Percentiles rank a stretch among this genome's conserved stretches.
phyloP scores from a whole-genome alignment of 176 grass and related monocot genomes.

The Cocos nucifera region DNA sequence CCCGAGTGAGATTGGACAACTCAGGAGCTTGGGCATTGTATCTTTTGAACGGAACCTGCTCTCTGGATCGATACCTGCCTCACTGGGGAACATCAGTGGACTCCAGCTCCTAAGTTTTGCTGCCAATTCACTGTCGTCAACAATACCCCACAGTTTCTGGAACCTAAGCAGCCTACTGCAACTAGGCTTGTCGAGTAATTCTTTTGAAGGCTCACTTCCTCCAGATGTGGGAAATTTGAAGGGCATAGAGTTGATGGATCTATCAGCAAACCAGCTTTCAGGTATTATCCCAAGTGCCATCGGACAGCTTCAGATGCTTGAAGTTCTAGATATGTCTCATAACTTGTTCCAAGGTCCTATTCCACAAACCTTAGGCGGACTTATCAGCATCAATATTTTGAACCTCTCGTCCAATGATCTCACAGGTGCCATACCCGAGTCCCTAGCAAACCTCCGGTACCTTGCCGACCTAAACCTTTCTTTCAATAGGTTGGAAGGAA shows the following conservation, averaged over 20 bases:
- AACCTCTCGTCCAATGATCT: slow-evolving; percentile 21
- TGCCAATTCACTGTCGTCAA: slow-evolving; percentile 16
- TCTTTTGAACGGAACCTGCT: slow-evolving; percentile 8
- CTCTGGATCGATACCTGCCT: slow-evolving; percentile 18
- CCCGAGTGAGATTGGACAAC: too few species aligned
- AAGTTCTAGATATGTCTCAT: neutral
- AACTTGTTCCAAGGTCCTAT: slow-evolving; percentile 21
- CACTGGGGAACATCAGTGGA: slow-evolving; percentile 19
- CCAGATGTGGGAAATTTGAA: slow-evolving; percentile 17
- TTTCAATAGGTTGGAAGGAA: slow-evolving; percentile 23
- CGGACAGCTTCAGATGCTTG: too few species aligned
- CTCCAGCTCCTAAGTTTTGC: too few species aligned
- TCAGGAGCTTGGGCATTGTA: slow-evolving; percentile 1
- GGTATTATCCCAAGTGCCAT: too few species aligned
- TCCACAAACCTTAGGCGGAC: slow-evolving; percentile 12
- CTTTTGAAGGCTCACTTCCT: slow-evolving; percentile 19
- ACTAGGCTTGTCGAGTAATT: slow-evolving; percentile 11
- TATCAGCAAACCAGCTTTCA: too few species aligned
- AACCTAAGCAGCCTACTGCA: slow-evolving; percentile 1
- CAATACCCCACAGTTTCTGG: slow-evolving; percentile 15
- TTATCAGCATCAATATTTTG: slow-evolving; percentile 14
- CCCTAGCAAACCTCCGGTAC: slow-evolving; percentile 11
- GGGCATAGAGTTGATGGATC: slow-evolving; percentile 4
- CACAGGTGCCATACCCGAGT: slow-evolving; percentile 17
- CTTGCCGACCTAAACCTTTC: slow-evolving; percentile 20